Percentiles rank a stretch among this genome's conserved stretches.
These are phyloP conservation scores for Nicotiana tomentosiformis DNA, from an alignment of 257 asterid species.

Conservation along the genomic window DNA sequence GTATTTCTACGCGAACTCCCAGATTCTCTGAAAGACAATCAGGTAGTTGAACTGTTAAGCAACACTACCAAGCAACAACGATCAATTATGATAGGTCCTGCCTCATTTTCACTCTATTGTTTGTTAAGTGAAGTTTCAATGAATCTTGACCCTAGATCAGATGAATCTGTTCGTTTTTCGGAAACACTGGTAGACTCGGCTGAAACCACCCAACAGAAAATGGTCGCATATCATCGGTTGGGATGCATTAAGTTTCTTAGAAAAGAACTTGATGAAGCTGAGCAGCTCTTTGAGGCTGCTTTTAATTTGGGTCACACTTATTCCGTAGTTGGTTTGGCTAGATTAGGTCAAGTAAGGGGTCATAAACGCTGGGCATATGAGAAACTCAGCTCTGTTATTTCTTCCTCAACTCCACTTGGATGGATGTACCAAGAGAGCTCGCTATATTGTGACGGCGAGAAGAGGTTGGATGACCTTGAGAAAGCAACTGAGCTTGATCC, in stretches of 20 bases:
- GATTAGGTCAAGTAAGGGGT: slow-evolving; percentile 55
- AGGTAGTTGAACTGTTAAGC: slow-evolving; percentile 68
- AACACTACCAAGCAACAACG: slow-evolving; percentile 49
- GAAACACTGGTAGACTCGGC: slow-evolving; percentile 70
- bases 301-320: slow-evolving; percentile 69
- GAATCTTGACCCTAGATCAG: slow-evolving; percentile 72
- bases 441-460: slow-evolving; percentile 61
- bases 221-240: slow-evolving; percentile 74
- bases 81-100: slow-evolving; percentile 67
- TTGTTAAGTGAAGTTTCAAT: slow-evolving; percentile 75
- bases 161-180: slow-evolving; percentile 46
- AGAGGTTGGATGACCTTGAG: slow-evolving; percentile 56
- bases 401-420: slow-evolving; percentile 66
- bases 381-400: slow-evolving; percentile 59
- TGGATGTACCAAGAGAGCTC: slow-evolving; percentile 99
- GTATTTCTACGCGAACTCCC: slow-evolving; percentile 77
- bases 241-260: slow-evolving; percentile 62
- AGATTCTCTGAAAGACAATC: slow-evolving; percentile 52
- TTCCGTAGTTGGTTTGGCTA: slow-evolving; percentile 73
- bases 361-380: slow-evolving; percentile 42
- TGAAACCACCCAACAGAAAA: slow-evolving; percentile 52
- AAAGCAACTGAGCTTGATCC: slow-evolving; percentile 90
- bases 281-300: slow-evolving; percentile 63
- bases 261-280: slow-evolving; percentile 75
- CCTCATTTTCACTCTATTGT: slow-evolving; percentile 79